Conservation (phyloP, 805 yeast genomes). For the Nakazawaea wickerhamii region DNA sequence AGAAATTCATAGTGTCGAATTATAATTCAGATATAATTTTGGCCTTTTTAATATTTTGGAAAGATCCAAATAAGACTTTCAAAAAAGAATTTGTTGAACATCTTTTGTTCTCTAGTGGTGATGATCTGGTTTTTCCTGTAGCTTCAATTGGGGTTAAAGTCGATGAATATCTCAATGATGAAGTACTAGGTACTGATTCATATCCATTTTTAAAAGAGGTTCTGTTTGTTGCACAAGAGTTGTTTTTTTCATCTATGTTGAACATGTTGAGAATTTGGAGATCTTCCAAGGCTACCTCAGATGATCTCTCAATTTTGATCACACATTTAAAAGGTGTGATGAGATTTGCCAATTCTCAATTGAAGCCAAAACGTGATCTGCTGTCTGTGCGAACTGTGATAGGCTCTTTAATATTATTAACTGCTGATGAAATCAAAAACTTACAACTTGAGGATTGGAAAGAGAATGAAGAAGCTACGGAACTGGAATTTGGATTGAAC, state of each 20-base stretch:
- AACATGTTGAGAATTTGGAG: slow-evolving; percentile 62
- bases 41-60: slow-evolving; percentile 50
- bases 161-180: slow-evolving; percentile 21
- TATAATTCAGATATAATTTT: slow-evolving; percentile 46
- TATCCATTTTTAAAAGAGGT: slow-evolving; percentile 35
- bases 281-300: slow-evolving; percentile 47
- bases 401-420: slow-evolving; percentile 33
- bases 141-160: slow-evolving; percentile 30
- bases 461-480: slow-evolving; percentile 28
- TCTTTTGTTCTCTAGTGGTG: slow-evolving; percentile 50
- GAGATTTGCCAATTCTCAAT: slow-evolving; percentile 20
- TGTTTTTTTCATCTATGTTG: slow-evolving; percentile 52
- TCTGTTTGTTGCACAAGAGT: slow-evolving; percentile 44
- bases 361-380: slow-evolving; percentile 15
- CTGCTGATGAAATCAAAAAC: slow-evolving; percentile 47
- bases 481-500: slow-evolving; percentile 38
- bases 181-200: slow-evolving; percentile 13
- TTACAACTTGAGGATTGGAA: slow-evolving; percentile 45
- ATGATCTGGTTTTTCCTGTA: slow-evolving; percentile 44
- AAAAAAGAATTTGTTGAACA: slow-evolving; percentile 61
- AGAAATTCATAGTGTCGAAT: slow-evolving; percentile 34
- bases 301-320: slow-evolving; percentile 47
- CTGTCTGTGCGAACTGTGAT: slow-evolving; percentile 31
- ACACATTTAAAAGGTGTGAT: slow-evolving; percentile 37
- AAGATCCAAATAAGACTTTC: slow-evolving; percentile 53